Percentiles rank a stretch among this genome's conserved stretches.
phyloP scores from a whole-genome alignment of 495 filamentous ascomycete genomes.

The Aspergillus incahuasiensis region DNA sequence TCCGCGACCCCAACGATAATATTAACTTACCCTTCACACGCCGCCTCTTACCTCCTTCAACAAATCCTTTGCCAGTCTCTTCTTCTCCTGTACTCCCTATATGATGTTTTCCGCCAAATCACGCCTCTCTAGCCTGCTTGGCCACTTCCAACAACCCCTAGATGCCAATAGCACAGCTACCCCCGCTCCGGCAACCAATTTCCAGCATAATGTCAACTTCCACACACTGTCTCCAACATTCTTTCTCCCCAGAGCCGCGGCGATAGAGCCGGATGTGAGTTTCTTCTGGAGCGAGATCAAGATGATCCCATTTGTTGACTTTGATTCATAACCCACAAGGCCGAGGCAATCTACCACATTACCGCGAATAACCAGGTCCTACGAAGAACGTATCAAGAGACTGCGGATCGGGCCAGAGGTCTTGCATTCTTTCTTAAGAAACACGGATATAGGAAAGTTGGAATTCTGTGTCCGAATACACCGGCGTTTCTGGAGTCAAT shows the following conservation, averaged over 20 bases:
- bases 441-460: slow-evolving; percentile 62
- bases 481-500: slow-evolving; percentile 89
- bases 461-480: slow-evolving; percentile 85
- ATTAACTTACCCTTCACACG: neutral
- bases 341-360: slow-evolving; percentile 80
- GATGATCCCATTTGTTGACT: neutral
- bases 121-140: slow-evolving; percentile 58
- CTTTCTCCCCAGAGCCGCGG: slow-evolving; percentile 83
- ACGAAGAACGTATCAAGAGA: slow-evolving; percentile 69
- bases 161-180: slow-evolving; percentile 16
- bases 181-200: slow-evolving; percentile 14
- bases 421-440: slow-evolving; percentile 81
- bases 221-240: slow-evolving; percentile 83
- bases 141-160: slow-evolving; percentile 50
- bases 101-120: slow-evolving; percentile 42
- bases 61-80: neutral
- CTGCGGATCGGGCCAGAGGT: slow-evolving; percentile 79
- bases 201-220: slow-evolving; percentile 56
- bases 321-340: slow-evolving; percentile 38
- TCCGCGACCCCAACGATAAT: neutral
- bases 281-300: neutral
- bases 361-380: slow-evolving; percentile 74
- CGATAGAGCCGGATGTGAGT: slow-evolving; percentile 79
- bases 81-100: neutral
- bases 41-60: neutral